Conservation (phyloP, 2,329 filamentous ascomycete genomes). For the Neonectria ditissima region DNA sequence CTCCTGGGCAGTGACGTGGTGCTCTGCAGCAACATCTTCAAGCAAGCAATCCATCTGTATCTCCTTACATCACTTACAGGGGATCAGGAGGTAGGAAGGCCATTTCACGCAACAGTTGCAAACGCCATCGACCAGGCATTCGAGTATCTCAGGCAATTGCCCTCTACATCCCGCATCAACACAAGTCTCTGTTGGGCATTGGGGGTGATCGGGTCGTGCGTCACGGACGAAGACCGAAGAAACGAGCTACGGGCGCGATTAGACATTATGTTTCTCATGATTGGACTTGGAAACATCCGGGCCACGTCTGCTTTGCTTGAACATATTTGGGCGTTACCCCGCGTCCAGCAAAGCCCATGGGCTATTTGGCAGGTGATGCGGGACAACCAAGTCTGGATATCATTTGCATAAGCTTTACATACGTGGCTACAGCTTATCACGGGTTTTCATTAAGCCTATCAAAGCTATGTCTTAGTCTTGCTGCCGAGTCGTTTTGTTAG, state of each 20-base stretch:
- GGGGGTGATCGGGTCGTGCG: conserved; percentile 41
- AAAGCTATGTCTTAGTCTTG: too few relatives aligned
- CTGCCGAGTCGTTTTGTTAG: too few relatives aligned
- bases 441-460: not conserved
- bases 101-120: not conserved
- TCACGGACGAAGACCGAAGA: conserved; percentile 46
- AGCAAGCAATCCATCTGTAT: conserved; percentile 53
- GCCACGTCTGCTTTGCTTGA: conserved; percentile 50
- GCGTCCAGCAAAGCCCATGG: conserved; percentile 46
- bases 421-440: not conserved
- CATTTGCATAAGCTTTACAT: conserved; percentile 48
- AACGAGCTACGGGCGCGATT: conserved; percentile 46
- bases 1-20: conserved; percentile 46
- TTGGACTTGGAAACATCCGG: conserved; percentile 54
- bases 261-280: conserved; percentile 39
- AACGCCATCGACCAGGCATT: conserved; percentile 31
- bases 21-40: conserved; percentile 50
- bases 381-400: conserved; percentile 54
- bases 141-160: conserved; percentile 32
- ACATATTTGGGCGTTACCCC: conserved; percentile 49
- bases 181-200: conserved; percentile 45
- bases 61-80: conserved; percentile 30
- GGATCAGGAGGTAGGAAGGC: not conserved
- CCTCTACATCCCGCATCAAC: conserved; percentile 39
- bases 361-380: conserved; percentile 54